phyloP scores from a whole-genome alignment of 805 yeast species.

The Metschnikowia amazonensis region DNA sequence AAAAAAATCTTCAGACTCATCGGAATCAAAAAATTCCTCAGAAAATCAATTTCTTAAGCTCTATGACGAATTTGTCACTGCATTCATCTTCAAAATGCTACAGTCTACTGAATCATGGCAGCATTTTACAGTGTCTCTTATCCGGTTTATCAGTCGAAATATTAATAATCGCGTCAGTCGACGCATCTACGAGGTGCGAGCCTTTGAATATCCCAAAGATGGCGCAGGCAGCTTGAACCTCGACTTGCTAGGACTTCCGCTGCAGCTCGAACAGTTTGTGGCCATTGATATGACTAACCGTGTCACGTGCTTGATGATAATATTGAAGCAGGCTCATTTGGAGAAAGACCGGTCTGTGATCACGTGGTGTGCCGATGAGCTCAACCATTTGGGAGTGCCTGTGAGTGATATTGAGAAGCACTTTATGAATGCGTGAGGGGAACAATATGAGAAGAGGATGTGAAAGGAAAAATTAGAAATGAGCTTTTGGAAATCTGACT shows the following conservation, averaged over 20 bases:
- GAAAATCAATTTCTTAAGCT: not conserved
- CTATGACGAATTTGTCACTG: slow-evolving; percentile 4
- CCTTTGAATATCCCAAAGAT: slow-evolving; percentile 9
- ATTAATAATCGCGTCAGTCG: slow-evolving; percentile 22
- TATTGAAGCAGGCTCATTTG: slow-evolving; percentile 22
- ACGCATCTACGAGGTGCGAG: slow-evolving; percentile 15
- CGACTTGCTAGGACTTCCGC: slow-evolving; percentile 21
- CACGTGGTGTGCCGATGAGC: slow-evolving; percentile 31
- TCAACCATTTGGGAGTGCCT: slow-evolving; percentile 25
- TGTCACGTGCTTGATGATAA: slow-evolving; percentile 19
- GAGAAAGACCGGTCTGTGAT: slow-evolving; percentile 23
- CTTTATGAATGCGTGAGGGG: not conserved
- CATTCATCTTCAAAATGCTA: slow-evolving; percentile 4
- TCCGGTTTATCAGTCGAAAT: slow-evolving; percentile 17
- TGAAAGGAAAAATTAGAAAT: too few relatives aligned
- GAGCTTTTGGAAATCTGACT: too few relatives aligned
- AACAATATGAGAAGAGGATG: too few relatives aligned
- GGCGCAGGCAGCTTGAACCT: slow-evolving; percentile 15
- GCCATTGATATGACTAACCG: slow-evolving; percentile 14
- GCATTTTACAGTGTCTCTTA: slow-evolving; percentile 18
- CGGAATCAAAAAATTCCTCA: not conserved
- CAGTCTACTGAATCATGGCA: slow-evolving; percentile 1
- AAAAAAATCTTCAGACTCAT: too few relatives aligned
- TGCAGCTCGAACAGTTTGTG: slow-evolving; percentile 17
- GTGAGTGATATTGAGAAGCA: slow-evolving; percentile 8